Evolutionary conservation across 2,329 filamentous ascomycete species (phyloP), one percentile per base, ranked within the genome.

Genomic region (Calonectria henricotiae): DNA sequence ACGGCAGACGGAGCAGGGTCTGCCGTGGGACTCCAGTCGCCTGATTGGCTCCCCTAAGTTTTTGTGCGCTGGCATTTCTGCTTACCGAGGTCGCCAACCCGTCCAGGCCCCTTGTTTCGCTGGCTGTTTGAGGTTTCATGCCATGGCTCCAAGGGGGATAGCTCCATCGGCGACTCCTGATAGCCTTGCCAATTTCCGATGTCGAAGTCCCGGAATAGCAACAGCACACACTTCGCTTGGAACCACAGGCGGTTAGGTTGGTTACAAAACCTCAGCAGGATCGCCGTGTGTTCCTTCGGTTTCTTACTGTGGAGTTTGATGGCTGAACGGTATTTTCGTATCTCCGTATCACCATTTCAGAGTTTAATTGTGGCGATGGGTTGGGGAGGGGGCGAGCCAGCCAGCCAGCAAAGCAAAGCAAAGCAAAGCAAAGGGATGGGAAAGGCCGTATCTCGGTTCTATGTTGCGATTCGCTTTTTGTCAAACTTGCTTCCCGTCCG

Each of bases 111-210:
- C 54, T 47, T 62, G 58, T 65, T 73, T 66, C 61, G 74, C 70
- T 75, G 64, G 67, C 41, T 37, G 71, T 75, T 75, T 76, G 62
- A 66, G 68, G 60, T 65, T 58, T 44, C 27, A 39, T 51, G 23
- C 47, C 39, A 44, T 27, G 11, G 20, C 54, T 66, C 25, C 54
- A 64, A 74, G 11, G 44, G 46, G 73, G 17, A 32, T 77, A 77
- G 73, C 61, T 35, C 43, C 47, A 65, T 77, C 72, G 66, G 66
- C 44, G 65, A 73, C 72, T 77, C 76, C 76, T 75, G 76, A 77
- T 77, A 70, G 65, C 76, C 70, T 65, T 71, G 68, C 68, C 67
- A 77, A 77, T 78, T 74, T 77, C 74, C 76, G 76, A 76, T 77
- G 46, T 51, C 64, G 47, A 71, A 58, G 61, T 60, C 62, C 65